Conservation (phyloP, 805 yeast genomes). For the Millerago galiae region DNA sequence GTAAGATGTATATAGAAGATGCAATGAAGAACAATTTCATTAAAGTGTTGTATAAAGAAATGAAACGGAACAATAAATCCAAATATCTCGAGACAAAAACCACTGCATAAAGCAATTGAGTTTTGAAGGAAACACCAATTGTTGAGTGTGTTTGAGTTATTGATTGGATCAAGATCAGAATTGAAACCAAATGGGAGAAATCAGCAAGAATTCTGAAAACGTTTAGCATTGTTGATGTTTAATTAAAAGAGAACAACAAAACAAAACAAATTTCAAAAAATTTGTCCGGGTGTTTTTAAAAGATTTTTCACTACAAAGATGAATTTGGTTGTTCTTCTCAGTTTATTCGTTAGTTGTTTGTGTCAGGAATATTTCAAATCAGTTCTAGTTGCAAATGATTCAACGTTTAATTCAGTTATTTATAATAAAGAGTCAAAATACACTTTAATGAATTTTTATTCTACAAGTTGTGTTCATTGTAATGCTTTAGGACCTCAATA, state of each 20-base stretch:
- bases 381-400: slow-evolving; percentile 20
- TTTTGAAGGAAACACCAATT: slow-evolving; percentile 82
- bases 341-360: no score
- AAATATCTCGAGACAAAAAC: slow-evolving; percentile 73
- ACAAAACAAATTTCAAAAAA: no score
- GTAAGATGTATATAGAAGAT: slow-evolving; percentile 69
- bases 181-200: slow-evolving; percentile 74
- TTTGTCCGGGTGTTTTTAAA: no score
- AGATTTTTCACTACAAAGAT: no score
- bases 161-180: slow-evolving; percentile 65
- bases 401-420: slow-evolving; percentile 16
- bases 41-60: slow-evolving; percentile 66
- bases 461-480: slow-evolving; percentile 42
- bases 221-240: slow-evolving; percentile 26
- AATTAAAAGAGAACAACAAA: no score
- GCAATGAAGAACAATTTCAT: slow-evolving; percentile 80
- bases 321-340: no score
- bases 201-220: slow-evolving; percentile 56
- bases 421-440: slow-evolving; percentile 14
- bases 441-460: slow-evolving; percentile 30
- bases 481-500: slow-evolving; percentile 38
- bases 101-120: slow-evolving; percentile 71
- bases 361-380: slow-evolving; percentile 8
- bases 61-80: slow-evolving; percentile 36
- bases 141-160: slow-evolving; percentile 60